A percentile compares a stretch with the other conserved stretches of the same genome.
phyloP scores from a whole-genome alignment of 495 filamentous ascomycete genomes.

The Podospora pseudoanserina region DNA sequence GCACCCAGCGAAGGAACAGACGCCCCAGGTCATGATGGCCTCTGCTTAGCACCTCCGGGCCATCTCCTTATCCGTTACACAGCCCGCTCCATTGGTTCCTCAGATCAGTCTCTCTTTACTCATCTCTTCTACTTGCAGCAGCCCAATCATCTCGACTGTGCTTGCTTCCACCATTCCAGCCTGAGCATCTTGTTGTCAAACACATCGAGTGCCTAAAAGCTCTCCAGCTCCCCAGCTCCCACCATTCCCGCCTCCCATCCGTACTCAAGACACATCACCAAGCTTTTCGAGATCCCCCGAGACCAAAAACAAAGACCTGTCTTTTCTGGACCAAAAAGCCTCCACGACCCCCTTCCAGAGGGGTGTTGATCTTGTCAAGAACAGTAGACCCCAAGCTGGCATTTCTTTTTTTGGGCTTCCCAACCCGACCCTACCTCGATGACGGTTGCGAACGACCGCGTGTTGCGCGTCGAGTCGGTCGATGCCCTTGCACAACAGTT shows the following conservation, averaged over 20 bases:
- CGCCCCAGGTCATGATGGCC: not conserved
- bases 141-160: too few relatives aligned
- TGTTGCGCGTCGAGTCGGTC: slow-evolving; percentile 39
- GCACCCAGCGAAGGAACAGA: not conserved
- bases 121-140: too few relatives aligned
- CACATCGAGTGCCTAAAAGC: not conserved
- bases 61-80: not conserved
- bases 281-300: not conserved
- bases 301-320: not conserved
- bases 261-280: not conserved
- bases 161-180: not conserved
- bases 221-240: not conserved
- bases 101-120: not conserved
- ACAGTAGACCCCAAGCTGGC: not conserved
- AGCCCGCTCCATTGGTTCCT: not conserved
- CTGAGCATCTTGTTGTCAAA: not conserved
- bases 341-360: not conserved
- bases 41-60: not conserved
- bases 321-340: not conserved
- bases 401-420: slow-evolving; percentile 1
- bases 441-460: slow-evolving; percentile 19
- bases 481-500: slow-evolving; percentile 41
- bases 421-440: slow-evolving; percentile 18
- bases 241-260: not conserved
- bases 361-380: not conserved